Percentiles rank a stretch among this genome's conserved stretches.
Evolutionary conservation across 2,329 filamentous ascomycete genomes (phyloP).

Genomic region (Fusarium coicis): DNA sequence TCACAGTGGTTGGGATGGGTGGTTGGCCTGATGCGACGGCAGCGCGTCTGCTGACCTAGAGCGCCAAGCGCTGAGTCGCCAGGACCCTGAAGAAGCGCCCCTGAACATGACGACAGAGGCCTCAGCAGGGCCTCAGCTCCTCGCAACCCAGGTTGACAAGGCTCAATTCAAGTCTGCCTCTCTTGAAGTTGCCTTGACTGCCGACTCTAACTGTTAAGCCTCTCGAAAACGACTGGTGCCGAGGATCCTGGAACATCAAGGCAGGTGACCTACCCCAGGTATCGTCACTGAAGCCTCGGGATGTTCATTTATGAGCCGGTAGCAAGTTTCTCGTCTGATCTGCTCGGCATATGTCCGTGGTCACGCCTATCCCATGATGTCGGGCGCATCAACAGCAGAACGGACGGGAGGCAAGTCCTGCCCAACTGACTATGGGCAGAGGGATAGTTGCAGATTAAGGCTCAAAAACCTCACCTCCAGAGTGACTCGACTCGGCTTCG

Average conservation of each 20-base stretch:
- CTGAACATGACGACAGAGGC: constrained; percentile 40
- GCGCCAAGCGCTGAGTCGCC: constrained; percentile 37
- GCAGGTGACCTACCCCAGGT: constrained; percentile 34
- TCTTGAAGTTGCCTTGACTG: constrained; percentile 1
- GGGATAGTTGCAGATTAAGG: constrained; percentile 21
- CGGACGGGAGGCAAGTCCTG: constrained; percentile 22
- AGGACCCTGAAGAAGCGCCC: constrained; percentile 35
- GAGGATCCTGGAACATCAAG: constrained; percentile 21
- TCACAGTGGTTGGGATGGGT: constrained; percentile 20
- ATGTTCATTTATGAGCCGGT: constrained; percentile 22
- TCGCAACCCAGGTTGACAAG: constrained; percentile 16
- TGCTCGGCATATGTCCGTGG: constrained; percentile 41
- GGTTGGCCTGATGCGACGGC: constrained; percentile 27
- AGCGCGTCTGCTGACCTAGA: constrained; percentile 40
- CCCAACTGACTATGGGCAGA: constrained; percentile 14
- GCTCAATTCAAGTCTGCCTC: constrained; percentile 26
- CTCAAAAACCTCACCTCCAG: background rate
- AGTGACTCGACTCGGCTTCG: constrained; percentile 31
- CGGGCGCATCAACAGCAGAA: constrained; percentile 28
- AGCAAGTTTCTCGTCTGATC: constrained; percentile 38
- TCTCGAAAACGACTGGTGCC: constrained; percentile 10
- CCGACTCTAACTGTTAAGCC: constrained; percentile 16
- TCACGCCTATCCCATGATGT: constrained; percentile 39
- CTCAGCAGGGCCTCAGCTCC: constrained; percentile 32
- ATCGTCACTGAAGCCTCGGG: constrained; percentile 39